Conservation (phyloP, 345 rosid genomes). For the Moricandia arvensis region DNA sequence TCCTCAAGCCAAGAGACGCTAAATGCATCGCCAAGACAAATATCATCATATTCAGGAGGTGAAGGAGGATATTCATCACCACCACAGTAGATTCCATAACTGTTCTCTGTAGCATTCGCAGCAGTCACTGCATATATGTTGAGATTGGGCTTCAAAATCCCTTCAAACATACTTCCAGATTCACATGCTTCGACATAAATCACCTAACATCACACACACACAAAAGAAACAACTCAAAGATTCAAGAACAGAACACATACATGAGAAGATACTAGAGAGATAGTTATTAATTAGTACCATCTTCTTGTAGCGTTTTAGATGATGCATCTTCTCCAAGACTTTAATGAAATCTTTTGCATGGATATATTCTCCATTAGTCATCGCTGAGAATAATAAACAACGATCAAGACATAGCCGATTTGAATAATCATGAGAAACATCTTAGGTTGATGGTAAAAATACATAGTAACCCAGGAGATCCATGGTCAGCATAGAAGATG, state of each 20-base stretch:
- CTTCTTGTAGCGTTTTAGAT: constrained; percentile 41
- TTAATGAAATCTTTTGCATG: constrained; percentile 45
- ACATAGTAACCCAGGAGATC: constrained; percentile 50
- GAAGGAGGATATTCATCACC: constrained; percentile 9
- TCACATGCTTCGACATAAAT: constrained; percentile 71
- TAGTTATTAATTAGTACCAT: constrained; percentile 41
- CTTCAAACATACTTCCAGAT: constrained; percentile 67
- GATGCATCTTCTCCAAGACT: constrained; percentile 51
- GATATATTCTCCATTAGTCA: constrained; percentile 38
- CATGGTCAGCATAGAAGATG: constrained; percentile 67
- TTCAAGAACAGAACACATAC: neutral
- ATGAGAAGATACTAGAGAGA: neutral
- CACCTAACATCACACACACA: constrained; percentile 38
- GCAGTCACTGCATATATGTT: constrained; percentile 62
- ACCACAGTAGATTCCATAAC: constrained; percentile 55
- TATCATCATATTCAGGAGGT: constrained; percentile 22
- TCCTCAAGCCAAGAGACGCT: constrained; percentile 87
- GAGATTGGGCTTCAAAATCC: constrained; percentile 42
- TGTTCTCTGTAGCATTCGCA: constrained; percentile 50
- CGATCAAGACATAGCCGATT: neutral
- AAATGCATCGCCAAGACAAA: constrained; percentile 68
- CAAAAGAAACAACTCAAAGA: neutral
- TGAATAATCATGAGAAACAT: constrained; percentile 6
- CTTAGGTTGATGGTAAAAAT: neutral
- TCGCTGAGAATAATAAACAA: constrained; percentile 33